A percentile compares a stretch with the other conserved stretches of the same genome.
phyloP scores from a whole-genome alignment of 345 rosid species.

The Eucalyptus coolabah region DNA sequence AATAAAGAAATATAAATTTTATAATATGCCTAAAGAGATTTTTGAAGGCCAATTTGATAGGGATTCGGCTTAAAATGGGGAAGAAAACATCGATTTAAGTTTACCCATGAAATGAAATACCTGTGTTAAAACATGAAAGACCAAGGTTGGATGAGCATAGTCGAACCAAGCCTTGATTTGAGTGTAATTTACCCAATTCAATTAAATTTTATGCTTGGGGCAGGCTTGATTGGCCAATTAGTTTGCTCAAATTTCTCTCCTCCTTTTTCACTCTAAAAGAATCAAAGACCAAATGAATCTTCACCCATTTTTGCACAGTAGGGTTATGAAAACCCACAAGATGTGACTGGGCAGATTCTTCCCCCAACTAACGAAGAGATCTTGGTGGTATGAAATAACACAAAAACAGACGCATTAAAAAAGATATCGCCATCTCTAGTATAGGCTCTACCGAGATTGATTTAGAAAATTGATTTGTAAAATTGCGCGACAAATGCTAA shows the following conservation, averaged over 20 bases:
- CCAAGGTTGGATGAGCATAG: background rate
- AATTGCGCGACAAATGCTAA: background rate
- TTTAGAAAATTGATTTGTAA: background rate
- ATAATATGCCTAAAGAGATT: background rate
- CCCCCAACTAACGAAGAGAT: too few species aligned
- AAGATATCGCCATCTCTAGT: background rate
- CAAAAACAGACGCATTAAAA: too few species aligned
- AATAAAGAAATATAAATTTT: too few species aligned
- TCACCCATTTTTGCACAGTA: accelerated
- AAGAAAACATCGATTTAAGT: background rate
- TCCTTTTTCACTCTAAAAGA: background rate
- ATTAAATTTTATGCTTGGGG: background rate
- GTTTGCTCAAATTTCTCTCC: background rate
- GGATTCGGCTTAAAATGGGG: accelerated
- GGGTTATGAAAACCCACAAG: too few species aligned
- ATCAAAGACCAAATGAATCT: too few species aligned
- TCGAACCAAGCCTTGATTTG: background rate
- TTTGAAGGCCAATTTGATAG: background rate
- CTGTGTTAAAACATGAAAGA: background rate
- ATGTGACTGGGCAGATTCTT: too few species aligned
- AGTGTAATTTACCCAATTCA: background rate
- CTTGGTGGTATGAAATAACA: too few species aligned
- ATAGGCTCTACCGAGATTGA: background rate
- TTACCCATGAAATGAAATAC: background rate
- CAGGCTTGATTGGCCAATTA: background rate